Evolutionary conservation across 257 asterid genomes (phyloP).

Genomic region (Lithospermum erythrorhizon): DNA sequence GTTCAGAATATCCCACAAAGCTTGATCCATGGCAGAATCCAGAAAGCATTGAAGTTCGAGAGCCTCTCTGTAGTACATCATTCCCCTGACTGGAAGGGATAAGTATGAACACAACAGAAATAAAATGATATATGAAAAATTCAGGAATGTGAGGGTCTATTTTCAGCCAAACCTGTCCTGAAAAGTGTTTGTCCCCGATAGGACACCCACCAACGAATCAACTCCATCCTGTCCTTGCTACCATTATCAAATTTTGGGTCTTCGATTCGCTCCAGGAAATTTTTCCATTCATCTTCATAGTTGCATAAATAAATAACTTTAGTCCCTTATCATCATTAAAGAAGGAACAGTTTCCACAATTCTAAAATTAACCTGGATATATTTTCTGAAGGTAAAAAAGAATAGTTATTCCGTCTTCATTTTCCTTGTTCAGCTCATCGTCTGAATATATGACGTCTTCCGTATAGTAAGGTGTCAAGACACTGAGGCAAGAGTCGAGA

Average conservation of each 20-base stretch:
- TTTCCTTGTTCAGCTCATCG: constrained; percentile 74
- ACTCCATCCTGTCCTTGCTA: constrained; percentile 42
- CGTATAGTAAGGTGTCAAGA: constrained; percentile 82
- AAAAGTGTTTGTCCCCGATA: constrained; percentile 96
- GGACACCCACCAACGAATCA: constrained; percentile 87
- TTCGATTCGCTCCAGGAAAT: constrained; percentile 54
- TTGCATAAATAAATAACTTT: constrained; percentile 9
- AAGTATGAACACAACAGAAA: background rate
- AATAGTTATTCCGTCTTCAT: constrained; percentile 89
- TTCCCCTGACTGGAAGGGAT: constrained; percentile 70
- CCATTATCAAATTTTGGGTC: constrained; percentile 40
- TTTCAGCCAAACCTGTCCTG: constrained; percentile 63
- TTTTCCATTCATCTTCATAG: constrained; percentile 74
- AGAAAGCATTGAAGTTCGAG: constrained; percentile 89
- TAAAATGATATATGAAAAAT: background rate
- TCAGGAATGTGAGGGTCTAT: constrained; percentile 6
- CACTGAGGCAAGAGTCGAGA: constrained; percentile 39
- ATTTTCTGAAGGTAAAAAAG: constrained; percentile 86
- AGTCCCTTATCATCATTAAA: background rate
- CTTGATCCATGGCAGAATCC: constrained; percentile 77
- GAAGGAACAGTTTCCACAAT: background rate
- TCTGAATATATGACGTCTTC: constrained; percentile 88
- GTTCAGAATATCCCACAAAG: constrained; percentile 32
- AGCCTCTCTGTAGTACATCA: constrained; percentile 91
- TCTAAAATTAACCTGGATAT: constrained; percentile 63